Conservation (phyloP, 768 basidiomycete species). For the Hypsizygus marmoreus region DNA sequence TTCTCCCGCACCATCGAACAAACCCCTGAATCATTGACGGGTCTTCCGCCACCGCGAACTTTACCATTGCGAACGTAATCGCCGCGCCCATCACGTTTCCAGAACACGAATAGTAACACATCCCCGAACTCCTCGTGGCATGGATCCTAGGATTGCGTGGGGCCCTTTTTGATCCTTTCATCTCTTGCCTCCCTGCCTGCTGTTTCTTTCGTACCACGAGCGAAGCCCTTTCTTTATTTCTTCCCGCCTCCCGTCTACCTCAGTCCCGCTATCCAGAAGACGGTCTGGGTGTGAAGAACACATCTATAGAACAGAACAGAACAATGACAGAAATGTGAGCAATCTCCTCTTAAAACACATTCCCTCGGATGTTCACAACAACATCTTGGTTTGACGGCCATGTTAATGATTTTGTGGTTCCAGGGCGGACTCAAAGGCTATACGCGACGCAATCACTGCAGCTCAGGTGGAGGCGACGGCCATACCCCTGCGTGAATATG, state of each 20-base stretch:
- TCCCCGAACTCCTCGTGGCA: conserved; percentile 30
- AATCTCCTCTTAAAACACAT: conserved; percentile 10
- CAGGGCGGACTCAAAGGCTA: conserved; percentile 27
- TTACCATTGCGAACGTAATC: conserved; percentile 18
- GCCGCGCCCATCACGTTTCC: conserved; percentile 22
- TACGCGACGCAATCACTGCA: conserved; percentile 26
- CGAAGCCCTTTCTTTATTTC: conserved; percentile 16
- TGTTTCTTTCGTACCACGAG: conserved; percentile 15
- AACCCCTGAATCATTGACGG: conserved; percentile 3
- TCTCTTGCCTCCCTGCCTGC: conserved; percentile 19
- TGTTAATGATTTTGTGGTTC: conserved; percentile 3
- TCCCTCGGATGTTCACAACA: conserved; percentile 5
- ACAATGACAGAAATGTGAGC: conserved; percentile 18
- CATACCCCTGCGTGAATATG: conserved; percentile 17
- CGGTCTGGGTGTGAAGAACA: conserved; percentile 1
- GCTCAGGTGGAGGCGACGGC: conserved; percentile 21
- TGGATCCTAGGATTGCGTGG: conserved; percentile 11
- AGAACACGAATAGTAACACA: conserved; percentile 29
- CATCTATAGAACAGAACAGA: conserved; percentile 3
- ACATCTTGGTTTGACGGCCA: conserved; percentile 3
- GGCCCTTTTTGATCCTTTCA: conserved; percentile 23
- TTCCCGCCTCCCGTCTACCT: conserved; percentile 15
- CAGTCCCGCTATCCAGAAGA: conserved; percentile 7
- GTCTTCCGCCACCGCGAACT: conserved; percentile 7
- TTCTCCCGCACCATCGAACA: conserved; percentile 8